A percentile compares a stretch with the other conserved stretches of the same genome.
These are phyloP conservation scores for Aechmea fasciata DNA, from an alignment of 176 grass and related monocot genomes.

Conservation along the genomic window DNA sequence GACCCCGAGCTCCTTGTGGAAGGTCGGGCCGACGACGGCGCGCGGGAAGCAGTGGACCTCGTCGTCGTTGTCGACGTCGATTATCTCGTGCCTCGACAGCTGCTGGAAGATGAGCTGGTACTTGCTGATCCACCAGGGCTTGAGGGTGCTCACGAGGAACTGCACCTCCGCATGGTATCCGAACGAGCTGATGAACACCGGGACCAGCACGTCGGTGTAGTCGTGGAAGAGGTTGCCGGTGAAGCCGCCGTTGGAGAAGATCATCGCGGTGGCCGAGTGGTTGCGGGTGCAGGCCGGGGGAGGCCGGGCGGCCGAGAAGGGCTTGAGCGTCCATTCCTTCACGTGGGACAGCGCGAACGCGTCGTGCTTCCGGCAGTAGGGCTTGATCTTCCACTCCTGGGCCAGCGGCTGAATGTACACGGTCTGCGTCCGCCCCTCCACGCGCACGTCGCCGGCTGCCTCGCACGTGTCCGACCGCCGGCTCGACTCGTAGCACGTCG, in stretches of 20 bases:
- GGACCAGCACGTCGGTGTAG: conserved; percentile 86
- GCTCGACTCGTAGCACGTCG: conserved; percentile 76
- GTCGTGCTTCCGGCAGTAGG: conserved; percentile 84
- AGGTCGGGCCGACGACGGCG: conserved; percentile 51
- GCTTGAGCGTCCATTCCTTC: conserved; percentile 57
- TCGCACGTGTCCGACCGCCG: conserved; percentile 73
- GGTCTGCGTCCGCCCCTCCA: conserved; percentile 45
- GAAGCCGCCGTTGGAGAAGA: conserved; percentile 79
- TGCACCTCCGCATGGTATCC: conserved; percentile 50
- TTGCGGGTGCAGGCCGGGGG: conserved; percentile 60
- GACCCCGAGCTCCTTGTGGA: conserved; percentile 87
- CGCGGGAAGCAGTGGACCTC: conserved; percentile 68
- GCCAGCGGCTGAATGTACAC: conserved; percentile 44
- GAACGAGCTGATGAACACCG: conserved; percentile 76
- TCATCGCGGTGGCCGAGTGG: conserved; percentile 58
- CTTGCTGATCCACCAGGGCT: conserved; percentile 82
- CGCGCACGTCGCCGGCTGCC: conserved; percentile 46
- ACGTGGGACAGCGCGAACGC: conserved; percentile 47
- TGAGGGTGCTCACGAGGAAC: conserved; percentile 50
- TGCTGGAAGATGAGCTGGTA: conserved; percentile 54
- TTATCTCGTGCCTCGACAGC: conserved; percentile 51
- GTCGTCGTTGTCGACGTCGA: conserved; percentile 58
- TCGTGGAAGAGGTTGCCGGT: conserved; percentile 92
- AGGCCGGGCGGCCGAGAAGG: conserved; percentile 4
- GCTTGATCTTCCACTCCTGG: conserved; percentile 71